Base-by-base conservation (phyloP, 2,329 filamentous ascomycete genomes). In the Claviceps pazoutovae region DNA sequence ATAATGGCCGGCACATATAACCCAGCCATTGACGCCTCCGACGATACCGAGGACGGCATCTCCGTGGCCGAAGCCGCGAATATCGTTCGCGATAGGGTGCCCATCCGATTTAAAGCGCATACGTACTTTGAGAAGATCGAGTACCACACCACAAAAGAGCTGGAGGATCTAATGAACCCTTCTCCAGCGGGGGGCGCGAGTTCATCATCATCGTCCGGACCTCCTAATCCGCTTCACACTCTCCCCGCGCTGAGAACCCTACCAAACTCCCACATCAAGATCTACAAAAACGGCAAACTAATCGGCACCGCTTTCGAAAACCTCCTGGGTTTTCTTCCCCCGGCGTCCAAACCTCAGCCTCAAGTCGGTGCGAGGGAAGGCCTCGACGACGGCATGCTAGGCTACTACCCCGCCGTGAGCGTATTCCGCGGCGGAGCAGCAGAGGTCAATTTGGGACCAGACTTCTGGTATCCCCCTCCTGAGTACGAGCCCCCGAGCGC, bases 111-210 rank as follows among this genome's bases (percentile, higher is more conserved):
- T 73, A 96, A 95, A 67, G 82, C 85, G 43, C 88, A 94, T 65
- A 85, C 90, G 50, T 95, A 94, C 70, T 96, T 95, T 66, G 91
- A 97, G 68, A 85, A 88, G 63, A 86, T 89, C 57, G 89, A 95
- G 63, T 94, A 94, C 65, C 86, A 91, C 59, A 75, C 87, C 0
- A 85, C 84, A 11, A 94, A 95, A 64, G 85, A 94, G 57, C 80
- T 97, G 42, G 90, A 96, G 60, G 86, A 95, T 60, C 71, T 86
- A 19, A 83, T 89, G 74, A 87, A 86, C 61, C 82, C 82, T 1
- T 78, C 80, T 14, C 75, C 80, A 2, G 67, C 69, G 0, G 68
- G 68, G 0, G 67, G 68, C 1, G 57, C 69, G 1, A 39, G 42
- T 5, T 62, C 64, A 48, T 65, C 68, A 50, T 75, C 78, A 19